Conservation (phyloP, 1,284 basidiomycete genomes). For the Fomitiporia mediterranea region DNA sequence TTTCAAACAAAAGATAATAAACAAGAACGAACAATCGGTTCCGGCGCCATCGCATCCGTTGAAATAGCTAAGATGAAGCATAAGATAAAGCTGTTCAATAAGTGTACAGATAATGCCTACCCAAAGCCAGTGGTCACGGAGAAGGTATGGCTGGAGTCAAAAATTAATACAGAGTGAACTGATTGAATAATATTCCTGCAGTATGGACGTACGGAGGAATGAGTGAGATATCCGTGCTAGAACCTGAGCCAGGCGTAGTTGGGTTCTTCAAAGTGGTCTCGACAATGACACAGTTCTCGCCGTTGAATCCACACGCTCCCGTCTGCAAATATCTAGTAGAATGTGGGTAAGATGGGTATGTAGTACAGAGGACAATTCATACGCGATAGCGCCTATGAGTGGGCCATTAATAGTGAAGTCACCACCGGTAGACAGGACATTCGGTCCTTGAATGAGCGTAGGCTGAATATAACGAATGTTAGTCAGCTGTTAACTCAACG, state of each 20-base stretch:
- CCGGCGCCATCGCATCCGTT: constrained; percentile 24
- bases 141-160: constrained; percentile 19
- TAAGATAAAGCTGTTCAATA: too few relatives aligned
- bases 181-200: not conserved
- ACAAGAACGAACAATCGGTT: constrained; percentile 22
- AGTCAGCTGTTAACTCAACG: not conserved
- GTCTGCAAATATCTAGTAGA: constrained; percentile 18
- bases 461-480: constrained; percentile 13
- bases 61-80: constrained; percentile 19
- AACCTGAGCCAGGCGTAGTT: constrained; percentile 21
- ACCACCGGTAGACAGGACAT: constrained; percentile 22
- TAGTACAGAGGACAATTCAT: too few relatives aligned
- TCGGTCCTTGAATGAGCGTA: constrained; percentile 21
- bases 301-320: constrained; percentile 23
- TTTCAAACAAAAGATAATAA: not conserved
- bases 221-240: constrained; percentile 24
- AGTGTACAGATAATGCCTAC: not conserved
- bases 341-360: not conserved
- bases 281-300: constrained; percentile 24
- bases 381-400: constrained; percentile 21
- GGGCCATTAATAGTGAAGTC: constrained; percentile 21
- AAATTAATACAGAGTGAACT: not conserved
- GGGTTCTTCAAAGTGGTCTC: constrained; percentile 24
- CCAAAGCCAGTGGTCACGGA: constrained; percentile 25
- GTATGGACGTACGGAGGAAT: constrained; percentile 19